Evolutionary conservation across 1,284 basidiomycete genomes (phyloP), one percentile per base, ranked within the genome.

Genomic region (Microbotryum lychnidis-dioicae): DNA sequence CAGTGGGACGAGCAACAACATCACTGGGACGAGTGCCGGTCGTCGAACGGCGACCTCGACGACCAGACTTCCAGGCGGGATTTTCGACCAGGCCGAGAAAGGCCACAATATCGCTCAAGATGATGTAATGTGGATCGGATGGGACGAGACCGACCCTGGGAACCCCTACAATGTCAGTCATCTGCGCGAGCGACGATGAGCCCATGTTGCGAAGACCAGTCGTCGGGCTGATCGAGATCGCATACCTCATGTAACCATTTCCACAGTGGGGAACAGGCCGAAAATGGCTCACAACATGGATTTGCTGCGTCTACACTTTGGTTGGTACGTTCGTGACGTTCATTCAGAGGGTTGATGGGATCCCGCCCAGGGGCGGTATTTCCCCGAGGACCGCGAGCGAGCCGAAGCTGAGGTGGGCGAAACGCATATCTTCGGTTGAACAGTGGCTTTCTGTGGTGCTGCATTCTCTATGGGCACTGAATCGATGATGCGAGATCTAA

Each of bases 91-190:
- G 10, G 37, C 37, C 37, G 37, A 42, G 37, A 42, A 42, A 42
- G 37, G 37, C 12, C 14, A 42, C 10, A 42, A 16, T 18, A 42
- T 42, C 6, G 37, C 37, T 18, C 37, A 52, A 3, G 44, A 45
- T 29, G 31, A 61, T 31, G 54, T 57, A 12, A 57, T 69, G 20
- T 69, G 67, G 67, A 48, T 63, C 18, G 67, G 67, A n/a, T 69
- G 63, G 63, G 63, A 64, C 25, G 53, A 47, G 10, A 33, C 50
- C 6, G 66, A 68, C 44, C 58, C 60, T 2, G 60, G 50, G n/a
- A 69, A 69, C 33, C 67, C 67, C 0, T 69, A 62, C 59, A 66
- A 67, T 49, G 63, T 65, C 54, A 52, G 63, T 56, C 16, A 21
- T 3, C 2, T 7, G 1, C 8, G 49, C 10, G 7, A 2, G 20